phyloP scores from a whole-genome alignment of 306 rosid species.

The Sophora flavescens region DNA sequence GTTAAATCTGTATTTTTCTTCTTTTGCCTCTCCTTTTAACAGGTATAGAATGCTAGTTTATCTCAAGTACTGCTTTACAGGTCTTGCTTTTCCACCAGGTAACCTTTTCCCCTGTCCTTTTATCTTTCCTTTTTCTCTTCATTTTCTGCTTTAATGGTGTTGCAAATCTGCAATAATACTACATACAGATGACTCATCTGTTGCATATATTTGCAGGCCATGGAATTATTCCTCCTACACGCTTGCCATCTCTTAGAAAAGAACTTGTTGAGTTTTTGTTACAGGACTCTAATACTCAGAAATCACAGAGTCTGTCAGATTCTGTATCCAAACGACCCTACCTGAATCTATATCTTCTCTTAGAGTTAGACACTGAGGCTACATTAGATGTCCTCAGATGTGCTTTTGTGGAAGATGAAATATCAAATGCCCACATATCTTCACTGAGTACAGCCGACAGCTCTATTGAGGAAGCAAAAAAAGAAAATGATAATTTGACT shows the following conservation, averaged over 20 bases:
- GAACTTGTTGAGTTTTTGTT: slow-evolving; percentile 83
- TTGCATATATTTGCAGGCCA: slow-evolving; percentile 72
- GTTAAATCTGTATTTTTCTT: slow-evolving; percentile 34
- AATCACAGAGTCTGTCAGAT: slow-evolving; percentile 60
- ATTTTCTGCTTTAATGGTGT: slow-evolving; percentile 31
- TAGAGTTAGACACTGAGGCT: slow-evolving; percentile 86
- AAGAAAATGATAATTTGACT: slow-evolving; percentile 49
- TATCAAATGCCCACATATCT: slow-evolving; percentile 51
- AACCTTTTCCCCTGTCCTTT: slow-evolving; percentile 17
- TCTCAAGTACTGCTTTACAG: slow-evolving; percentile 94
- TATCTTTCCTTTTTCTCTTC: slow-evolving; percentile 4
- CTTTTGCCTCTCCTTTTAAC: slow-evolving; percentile 43
- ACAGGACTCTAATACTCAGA: slow-evolving; percentile 58
- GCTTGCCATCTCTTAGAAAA: slow-evolving; percentile 82
- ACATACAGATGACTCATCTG: slow-evolving; percentile 27
- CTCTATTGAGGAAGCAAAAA: slow-evolving; percentile 43
- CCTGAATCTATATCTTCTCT: slow-evolving; percentile 73
- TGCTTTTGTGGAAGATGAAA: slow-evolving; percentile 73
- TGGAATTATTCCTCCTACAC: slow-evolving; percentile 73
- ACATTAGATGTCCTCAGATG: slow-evolving; percentile 79
- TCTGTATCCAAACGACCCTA: slow-evolving; percentile 47
- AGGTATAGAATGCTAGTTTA: slow-evolving; percentile 95
- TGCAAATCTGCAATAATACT: slow-evolving; percentile 1
- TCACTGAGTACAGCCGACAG: slow-evolving; percentile 52
- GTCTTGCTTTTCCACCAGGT: slow-evolving; percentile 99